Percentiles rank a stretch among this genome's conserved stretches.
Evolutionary conservation across 179 eudicot species (phyloP).

Genomic region (Beta macrorhiza): DNA sequence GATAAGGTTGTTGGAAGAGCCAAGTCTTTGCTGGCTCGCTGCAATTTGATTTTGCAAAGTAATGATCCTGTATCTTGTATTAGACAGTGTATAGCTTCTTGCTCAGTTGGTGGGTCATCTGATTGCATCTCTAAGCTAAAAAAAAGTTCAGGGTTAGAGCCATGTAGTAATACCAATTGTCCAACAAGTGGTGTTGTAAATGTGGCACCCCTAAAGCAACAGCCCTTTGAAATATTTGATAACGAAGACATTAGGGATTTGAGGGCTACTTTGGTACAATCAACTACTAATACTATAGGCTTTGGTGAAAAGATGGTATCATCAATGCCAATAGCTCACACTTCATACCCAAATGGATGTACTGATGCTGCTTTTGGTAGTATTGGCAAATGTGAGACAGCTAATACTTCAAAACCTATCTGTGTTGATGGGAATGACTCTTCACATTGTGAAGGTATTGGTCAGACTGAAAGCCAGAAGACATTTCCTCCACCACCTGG

Average conservation of each 20-base stretch:
- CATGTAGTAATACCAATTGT: constrained; percentile 17
- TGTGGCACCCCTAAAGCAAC: constrained; percentile 22
- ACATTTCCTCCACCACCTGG: constrained; percentile 60
- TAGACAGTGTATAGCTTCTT: constrained; percentile 28
- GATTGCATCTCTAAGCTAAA: constrained; percentile 22
- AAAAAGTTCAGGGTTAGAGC: constrained; percentile 17
- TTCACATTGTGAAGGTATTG: constrained; percentile 13
- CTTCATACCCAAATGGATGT: constrained; percentile 10
- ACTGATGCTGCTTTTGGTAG: constrained; percentile 11
- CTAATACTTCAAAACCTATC: constrained; percentile 11
- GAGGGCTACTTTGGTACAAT: constrained; percentile 15
- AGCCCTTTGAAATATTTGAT: constrained; percentile 19
- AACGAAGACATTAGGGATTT: constrained; percentile 13
- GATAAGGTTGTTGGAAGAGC: constrained; percentile 41
- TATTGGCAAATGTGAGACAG: constrained; percentile 5
- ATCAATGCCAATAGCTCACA: constrained; percentile 24
- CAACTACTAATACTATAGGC: constrained; percentile 22
- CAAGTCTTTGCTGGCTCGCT: constrained; percentile 43
- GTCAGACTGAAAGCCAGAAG: constrained; percentile 27
- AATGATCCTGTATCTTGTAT: constrained; percentile 59
- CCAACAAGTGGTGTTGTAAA: constrained; percentile 13
- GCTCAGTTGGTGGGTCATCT: constrained; percentile 21
- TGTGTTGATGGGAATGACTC: constrained; percentile 22
- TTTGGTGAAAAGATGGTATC: constrained; percentile 28
- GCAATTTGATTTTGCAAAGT: constrained; percentile 52